Evolutionary conservation across 305 asterid species (phyloP), one percentile per base, ranked within the genome.

Genomic region (Solanum hybrid): DNA sequence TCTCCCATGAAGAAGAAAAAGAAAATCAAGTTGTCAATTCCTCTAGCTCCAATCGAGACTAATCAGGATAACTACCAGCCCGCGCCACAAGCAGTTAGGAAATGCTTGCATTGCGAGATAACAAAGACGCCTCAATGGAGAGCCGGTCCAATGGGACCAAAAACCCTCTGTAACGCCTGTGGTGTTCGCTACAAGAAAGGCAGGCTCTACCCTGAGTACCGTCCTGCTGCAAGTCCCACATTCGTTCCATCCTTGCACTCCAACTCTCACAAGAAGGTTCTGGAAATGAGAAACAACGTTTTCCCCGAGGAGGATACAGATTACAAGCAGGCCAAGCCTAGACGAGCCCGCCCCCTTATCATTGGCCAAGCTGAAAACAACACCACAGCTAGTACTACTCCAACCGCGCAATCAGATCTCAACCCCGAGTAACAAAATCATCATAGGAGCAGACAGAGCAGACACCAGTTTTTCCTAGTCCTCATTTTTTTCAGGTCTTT

Each of bases 81-180:
- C 3, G 17, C 7, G 20, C n/a, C 33, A 38, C 87, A 88, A 51
- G 36, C 38, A 26, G 61, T 73, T 85, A 85, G 82, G 83, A 89
- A 85, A 73, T 89, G 91, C 89, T 26, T 61, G 76, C 91, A 89
- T 72, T 89, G 91, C 13, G 89, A 89, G 89, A 33, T 85, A 36
- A 89, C 91, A 45, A 85, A 89, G 86, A 89, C 91, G 1, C 91
- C 91, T 13, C 91, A 89, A 65, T 89, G 91, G 91, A 89, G 91
- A 65, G 86, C 79, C 0, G 91, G 91, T 4, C 91, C 91, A 20
- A 68, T 85, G 86, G 91, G 91, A 11, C 91, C 91, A 5, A 89
- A 84, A 37, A 85, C 89, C 17, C 89, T 89, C 11, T 89, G 90
- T 61, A 89, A 89, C 17, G 90, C 90, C 2, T 89, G 90, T 89